Conservation (phyloP, 2,329 filamentous ascomycete species). For the Aureobasidium sp. region DNA sequence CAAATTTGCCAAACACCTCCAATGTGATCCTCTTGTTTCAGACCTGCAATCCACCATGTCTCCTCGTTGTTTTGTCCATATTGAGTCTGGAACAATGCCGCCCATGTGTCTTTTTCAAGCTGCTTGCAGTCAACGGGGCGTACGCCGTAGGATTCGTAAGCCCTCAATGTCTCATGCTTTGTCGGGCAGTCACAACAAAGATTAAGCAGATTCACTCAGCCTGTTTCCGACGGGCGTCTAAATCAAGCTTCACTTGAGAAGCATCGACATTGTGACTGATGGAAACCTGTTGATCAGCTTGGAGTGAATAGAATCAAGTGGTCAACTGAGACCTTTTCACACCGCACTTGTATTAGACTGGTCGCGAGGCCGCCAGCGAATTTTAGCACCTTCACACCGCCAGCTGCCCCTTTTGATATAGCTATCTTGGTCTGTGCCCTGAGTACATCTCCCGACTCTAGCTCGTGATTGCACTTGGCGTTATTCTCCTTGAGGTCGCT, state of each 20-base stretch:
- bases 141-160: not conserved
- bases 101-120: not conserved
- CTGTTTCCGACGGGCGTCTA: not conserved
- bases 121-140: conserved; percentile 5
- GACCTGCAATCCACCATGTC: conserved; percentile 5
- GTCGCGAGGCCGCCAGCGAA: conserved; percentile 6
- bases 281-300: no score
- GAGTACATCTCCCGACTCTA: not conserved
- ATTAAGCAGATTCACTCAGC: not conserved
- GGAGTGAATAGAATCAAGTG: not conserved
- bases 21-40: conserved; percentile 4
- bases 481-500: not conserved
- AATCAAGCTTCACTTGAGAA: not conserved
- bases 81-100: conserved; percentile 8
- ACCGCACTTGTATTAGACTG: not conserved
- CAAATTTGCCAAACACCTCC: not conserved
- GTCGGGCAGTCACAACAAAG: conserved; percentile 6
- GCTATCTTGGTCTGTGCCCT: not conserved
- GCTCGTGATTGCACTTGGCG: not conserved
- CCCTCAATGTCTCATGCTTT: not conserved
- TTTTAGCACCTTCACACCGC: conserved; percentile 8
- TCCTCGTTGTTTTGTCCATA: conserved; percentile 9
- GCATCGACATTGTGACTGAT: not conserved
- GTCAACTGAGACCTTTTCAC: not conserved
- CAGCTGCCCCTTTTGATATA: not conserved